Evolutionary conservation across 331 rosid genomes (phyloP).

Genomic region (Malus hybrid): DNA sequence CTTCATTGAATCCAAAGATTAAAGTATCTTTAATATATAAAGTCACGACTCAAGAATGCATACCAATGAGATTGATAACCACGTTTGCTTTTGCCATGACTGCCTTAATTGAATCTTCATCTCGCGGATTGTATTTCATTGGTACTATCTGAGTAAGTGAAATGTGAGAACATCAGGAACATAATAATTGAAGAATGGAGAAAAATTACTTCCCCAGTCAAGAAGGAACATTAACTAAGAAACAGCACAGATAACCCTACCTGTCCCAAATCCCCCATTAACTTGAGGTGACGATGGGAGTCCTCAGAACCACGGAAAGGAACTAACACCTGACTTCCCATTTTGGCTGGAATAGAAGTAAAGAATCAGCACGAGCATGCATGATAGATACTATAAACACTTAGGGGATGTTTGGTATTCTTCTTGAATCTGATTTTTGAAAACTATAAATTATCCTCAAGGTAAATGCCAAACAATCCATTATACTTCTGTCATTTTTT

Average conservation of each 20-base stretch:
- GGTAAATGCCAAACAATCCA: no score
- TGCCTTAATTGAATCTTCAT: slow-evolving; percentile 85
- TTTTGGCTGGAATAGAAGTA: slow-evolving; percentile 64
- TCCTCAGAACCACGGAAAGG: slow-evolving; percentile 97
- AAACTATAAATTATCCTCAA: no score
- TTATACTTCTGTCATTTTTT: neutral
- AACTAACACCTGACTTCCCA: slow-evolving; percentile 91
- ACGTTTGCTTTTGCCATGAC: slow-evolving; percentile 96
- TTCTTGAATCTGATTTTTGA: no score
- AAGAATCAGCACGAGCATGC: slow-evolving; percentile 9
- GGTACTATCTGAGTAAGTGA: slow-evolving; percentile 69
- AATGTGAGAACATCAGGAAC: slow-evolving; percentile 21
- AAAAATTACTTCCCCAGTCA: slow-evolving; percentile 2
- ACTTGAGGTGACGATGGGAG: slow-evolving; percentile 82
- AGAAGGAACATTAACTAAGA: neutral
- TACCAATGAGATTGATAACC: slow-evolving; percentile 94
- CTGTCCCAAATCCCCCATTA: slow-evolving; percentile 99
- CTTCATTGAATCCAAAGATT: neutral
- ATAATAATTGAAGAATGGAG: slow-evolving; percentile 11
- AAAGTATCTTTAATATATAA: slow-evolving; percentile 6
- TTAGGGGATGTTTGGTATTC: no score
- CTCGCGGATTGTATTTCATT: slow-evolving; percentile 90
- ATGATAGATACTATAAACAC: neutral
- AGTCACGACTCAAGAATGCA: slow-evolving; percentile 2
- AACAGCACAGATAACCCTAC: slow-evolving; percentile 30